phyloP scores from a whole-genome alignment of 2,329 filamentous ascomycete genomes.

The Diaporthe aspalathi region DNA sequence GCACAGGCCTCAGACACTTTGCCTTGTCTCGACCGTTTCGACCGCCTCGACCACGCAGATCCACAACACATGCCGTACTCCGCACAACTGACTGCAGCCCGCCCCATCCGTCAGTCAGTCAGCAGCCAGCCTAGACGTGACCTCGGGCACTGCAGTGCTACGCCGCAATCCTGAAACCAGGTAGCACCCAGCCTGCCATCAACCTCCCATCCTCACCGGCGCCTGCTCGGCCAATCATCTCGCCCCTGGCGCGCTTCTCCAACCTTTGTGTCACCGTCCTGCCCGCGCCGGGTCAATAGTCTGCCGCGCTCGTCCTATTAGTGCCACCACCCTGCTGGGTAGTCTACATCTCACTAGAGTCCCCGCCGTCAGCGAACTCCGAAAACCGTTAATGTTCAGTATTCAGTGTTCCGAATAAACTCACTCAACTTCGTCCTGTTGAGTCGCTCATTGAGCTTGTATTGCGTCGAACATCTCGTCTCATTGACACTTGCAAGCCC shows the following conservation, averaged over 20 bases:
- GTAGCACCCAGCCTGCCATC: constrained; percentile 15
- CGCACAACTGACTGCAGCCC: neutral
- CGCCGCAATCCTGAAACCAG: constrained; percentile 31
- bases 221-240: constrained; percentile 17
- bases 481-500: too few relatives aligned
- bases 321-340: too few relatives aligned
- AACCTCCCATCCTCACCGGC: neutral
- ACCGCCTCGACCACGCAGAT: neutral
- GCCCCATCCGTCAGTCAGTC: constrained; percentile 9
- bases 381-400: too few relatives aligned
- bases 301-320: neutral
- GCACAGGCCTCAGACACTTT: neutral
- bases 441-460: too few relatives aligned
- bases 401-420: too few relatives aligned
- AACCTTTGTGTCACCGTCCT: constrained; percentile 1
- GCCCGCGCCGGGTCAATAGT: neutral
- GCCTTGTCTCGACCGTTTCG: neutral
- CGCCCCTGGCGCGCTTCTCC: constrained; percentile 10
- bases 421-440: too few relatives aligned
- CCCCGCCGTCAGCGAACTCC: too few relatives aligned
- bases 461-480: too few relatives aligned
- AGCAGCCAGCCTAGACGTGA: constrained; percentile 15
- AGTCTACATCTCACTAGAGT: too few relatives aligned
- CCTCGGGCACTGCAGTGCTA: constrained; percentile 8
- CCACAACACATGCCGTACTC: neutral